A percentile compares a stretch with the other conserved stretches of the same genome.
These are phyloP conservation scores for Amanita muscaria DNA, from an alignment of 768 basidiomycete genomes.

Conservation along the genomic window DNA sequence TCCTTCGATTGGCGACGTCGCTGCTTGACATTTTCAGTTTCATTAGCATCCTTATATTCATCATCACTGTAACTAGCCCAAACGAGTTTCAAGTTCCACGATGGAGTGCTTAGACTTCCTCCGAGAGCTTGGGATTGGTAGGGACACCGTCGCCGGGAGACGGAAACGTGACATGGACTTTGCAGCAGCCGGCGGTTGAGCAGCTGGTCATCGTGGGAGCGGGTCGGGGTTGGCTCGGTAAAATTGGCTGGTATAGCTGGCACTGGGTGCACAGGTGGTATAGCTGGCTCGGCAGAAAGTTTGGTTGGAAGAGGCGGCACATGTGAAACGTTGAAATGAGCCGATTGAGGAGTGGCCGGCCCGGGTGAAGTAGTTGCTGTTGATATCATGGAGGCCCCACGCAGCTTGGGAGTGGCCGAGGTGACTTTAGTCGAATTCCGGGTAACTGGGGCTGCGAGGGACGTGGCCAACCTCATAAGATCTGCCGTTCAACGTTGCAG, in stretches of 20 bases:
- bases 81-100: slow-evolving; percentile 76
- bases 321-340: too few species aligned
- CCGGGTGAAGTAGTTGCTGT: slow-evolving; percentile 14
- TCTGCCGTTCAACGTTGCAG: slow-evolving; percentile 72
- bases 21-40: slow-evolving; percentile 35
- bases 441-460: slow-evolving; percentile 40
- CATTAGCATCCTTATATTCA: slow-evolving; percentile 29
- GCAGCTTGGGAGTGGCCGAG: slow-evolving; percentile 14
- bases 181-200: too few species aligned
- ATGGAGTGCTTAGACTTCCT: slow-evolving; percentile 55
- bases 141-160: slow-evolving; percentile 40
- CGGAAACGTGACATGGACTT: slow-evolving; percentile 50
- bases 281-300: too few species aligned
- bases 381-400: slow-evolving; percentile 16
- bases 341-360: too few species aligned
- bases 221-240: too few species aligned
- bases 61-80: slow-evolving; percentile 57
- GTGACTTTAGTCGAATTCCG: slow-evolving; percentile 56
- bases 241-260: slow-evolving; percentile 23
- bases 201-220: too few species aligned
- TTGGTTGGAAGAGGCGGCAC: too few species aligned
- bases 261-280: too few species aligned
- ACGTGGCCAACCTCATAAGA: slow-evolving; percentile 62
- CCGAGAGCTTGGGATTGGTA: slow-evolving; percentile 42
- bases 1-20: slow-evolving; percentile 43